Evolutionary conservation across 169 alveolate genomes (phyloP).

Genomic region (Eimeria maxima): DNA sequence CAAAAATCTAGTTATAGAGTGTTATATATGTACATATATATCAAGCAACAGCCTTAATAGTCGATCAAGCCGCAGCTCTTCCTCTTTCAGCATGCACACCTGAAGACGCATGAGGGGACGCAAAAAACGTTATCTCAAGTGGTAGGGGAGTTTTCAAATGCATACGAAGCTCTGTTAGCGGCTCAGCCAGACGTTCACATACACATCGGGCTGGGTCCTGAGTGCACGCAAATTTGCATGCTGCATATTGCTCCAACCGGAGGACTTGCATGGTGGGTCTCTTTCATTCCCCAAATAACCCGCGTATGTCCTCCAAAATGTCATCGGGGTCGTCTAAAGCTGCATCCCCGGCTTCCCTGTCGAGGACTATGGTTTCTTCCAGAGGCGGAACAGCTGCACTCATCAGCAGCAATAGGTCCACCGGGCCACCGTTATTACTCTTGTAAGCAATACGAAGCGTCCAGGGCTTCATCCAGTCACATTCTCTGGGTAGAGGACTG

Average conservation of each 20-base stretch:
- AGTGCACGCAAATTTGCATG: not conserved
- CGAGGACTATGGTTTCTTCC: conserved; percentile 13
- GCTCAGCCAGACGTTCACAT: conserved; percentile 1
- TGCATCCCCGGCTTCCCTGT: conserved; percentile 19
- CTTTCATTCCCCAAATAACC: conserved; percentile 24
- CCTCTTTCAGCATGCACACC: not conserved
- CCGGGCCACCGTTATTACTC: conserved; percentile 24
- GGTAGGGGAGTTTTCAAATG: not conserved
- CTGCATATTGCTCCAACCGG: not conserved
- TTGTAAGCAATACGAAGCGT: conserved; percentile 39
- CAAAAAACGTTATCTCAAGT: not conserved
- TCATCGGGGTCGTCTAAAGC: conserved; percentile 25
- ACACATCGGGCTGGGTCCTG: not conserved
- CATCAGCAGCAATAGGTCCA: conserved; percentile 49
- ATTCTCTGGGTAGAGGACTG: conserved; percentile 14
- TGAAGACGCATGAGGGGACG: not conserved
- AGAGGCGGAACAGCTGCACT: conserved; percentile 20
- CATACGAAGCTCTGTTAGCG: not conserved
- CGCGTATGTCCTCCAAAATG: not conserved
- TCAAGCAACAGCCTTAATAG: not conserved
- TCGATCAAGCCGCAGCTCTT: not conserved
- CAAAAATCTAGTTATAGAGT: not conserved
- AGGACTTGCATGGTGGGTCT: not conserved
- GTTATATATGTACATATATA: no score
- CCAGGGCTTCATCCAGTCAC: conserved; percentile 73